Percentiles rank a stretch among this genome's conserved stretches.
These are phyloP conservation scores for Rhizopogon roseolus DNA, from an alignment of 768 basidiomycete species.

Conservation along the genomic window DNA sequence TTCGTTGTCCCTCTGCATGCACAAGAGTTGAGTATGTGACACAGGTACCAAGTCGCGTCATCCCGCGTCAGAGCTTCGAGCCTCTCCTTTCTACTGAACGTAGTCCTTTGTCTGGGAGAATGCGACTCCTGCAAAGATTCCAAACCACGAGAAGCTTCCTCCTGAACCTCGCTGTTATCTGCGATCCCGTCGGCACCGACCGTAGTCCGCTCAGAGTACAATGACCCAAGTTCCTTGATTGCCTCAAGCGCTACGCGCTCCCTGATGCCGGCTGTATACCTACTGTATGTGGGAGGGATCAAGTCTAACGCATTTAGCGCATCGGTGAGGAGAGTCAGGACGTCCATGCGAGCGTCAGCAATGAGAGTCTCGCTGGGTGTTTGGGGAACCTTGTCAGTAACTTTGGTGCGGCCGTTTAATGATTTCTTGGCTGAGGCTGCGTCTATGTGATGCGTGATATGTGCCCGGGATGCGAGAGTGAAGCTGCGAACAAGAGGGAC, in stretches of 20 bases:
- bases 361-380: neutral
- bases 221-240: constrained; percentile 19
- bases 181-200: neutral
- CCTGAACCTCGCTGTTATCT: neutral
- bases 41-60: constrained; percentile 25
- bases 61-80: constrained; percentile 18
- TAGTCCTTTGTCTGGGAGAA: constrained; percentile 1
- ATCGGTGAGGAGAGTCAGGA: constrained; percentile 17
- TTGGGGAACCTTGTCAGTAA: neutral
- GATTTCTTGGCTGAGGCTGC: neutral
- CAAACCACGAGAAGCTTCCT: neutral
- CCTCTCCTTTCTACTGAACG: constrained; percentile 13
- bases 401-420: neutral
- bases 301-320: constrained; percentile 15
- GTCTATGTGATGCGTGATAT: neutral
- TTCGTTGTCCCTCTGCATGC: neutral
- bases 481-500: constrained; percentile 13
- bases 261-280: constrained; percentile 4
- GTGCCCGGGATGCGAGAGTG: neutral
- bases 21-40: constrained; percentile 19
- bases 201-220: constrained; percentile 8
- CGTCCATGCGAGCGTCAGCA: constrained; percentile 17
- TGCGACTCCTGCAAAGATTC: neutral
- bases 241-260: constrained; percentile 23
- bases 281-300: neutral